Base-by-base conservation (phyloP, 2,329 filamentous ascomycete species). In the Aspergillus ruber region DNA sequence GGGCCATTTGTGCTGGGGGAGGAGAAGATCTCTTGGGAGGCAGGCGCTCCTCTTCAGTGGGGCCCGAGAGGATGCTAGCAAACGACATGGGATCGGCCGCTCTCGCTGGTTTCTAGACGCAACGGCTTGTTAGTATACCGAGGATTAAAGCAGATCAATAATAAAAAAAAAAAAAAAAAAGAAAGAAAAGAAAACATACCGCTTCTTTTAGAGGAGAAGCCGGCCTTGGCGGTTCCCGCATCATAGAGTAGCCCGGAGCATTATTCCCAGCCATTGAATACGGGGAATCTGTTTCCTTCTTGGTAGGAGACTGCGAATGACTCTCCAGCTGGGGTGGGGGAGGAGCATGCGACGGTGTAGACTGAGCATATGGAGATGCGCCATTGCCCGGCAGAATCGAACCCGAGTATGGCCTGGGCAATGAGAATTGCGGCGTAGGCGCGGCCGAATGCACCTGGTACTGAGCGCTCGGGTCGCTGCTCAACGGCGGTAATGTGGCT, bases 1-100 rank as follows among this genome's bases (percentile, higher is more conserved):
- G 50, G 17, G 39, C 29, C 21, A 51, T 46, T 38, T 53, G 38
- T 15, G 59, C 61, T 17, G 71, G 61, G 2, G 72, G 72, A 27
- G 76, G 74, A 39, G 72, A 74, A 10, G 71, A 64, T 55, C 73
- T 77, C 6, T 78, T 75, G 4, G 76, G 73, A 35, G 66, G 58
- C 5, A 17, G 33, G 54, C 62, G 68, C 13, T 81, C 76, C 45
- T 81, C 76, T 45, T 86, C 83, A 47, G 89, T 84, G 47, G 86
- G 79, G 56, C 82, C 90, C 3, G 89, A 91, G 39, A 97, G 83
- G 50, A 97, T 94, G 65, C 90, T 96, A 56, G 89, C 93, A 63
- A 97, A 93, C 4, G 90, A 93, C 90, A 96, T 96, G 45, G 90
- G 86, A 65, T 95, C 87, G 49, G 85, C 84, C 36, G 84, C 78